These are phyloP conservation scores for Fusarium illudens DNA, from an alignment of 2,329 filamentous ascomycete species.

Conservation along the genomic window DNA sequence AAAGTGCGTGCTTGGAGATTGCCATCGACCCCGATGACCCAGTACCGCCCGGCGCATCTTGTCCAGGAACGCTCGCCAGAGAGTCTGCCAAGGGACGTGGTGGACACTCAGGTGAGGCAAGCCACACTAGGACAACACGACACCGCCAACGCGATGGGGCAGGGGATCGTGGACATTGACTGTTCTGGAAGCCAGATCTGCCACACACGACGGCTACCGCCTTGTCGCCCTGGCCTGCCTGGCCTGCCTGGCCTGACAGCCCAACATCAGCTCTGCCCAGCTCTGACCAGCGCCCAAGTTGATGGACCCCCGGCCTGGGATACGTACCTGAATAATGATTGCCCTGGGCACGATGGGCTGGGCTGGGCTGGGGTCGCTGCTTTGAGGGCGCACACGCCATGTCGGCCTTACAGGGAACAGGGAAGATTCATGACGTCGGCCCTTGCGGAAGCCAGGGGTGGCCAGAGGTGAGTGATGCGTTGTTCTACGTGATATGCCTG, in stretches of 20 bases:
- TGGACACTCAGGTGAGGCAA: conserved; percentile 41
- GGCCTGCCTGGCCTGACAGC: conserved; percentile 37
- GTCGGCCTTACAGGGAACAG: conserved; percentile 34
- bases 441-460: conserved; percentile 18
- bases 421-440: conserved; percentile 40
- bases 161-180: conserved; percentile 29
- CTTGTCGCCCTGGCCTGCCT: conserved; percentile 30
- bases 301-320: conserved; percentile 22
- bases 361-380: conserved; percentile 17
- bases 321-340: conserved; percentile 22
- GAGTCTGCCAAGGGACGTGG: conserved; percentile 29
- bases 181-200: conserved; percentile 43
- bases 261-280: conserved; percentile 32
- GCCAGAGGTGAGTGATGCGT: conserved; percentile 25
- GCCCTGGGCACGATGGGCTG: conserved; percentile 21
- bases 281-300: conserved; percentile 39
- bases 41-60: conserved; percentile 12
- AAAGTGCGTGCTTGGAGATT: conserved; percentile 36
- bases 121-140: conserved; percentile 37
- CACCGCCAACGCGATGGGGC: conserved; percentile 30
- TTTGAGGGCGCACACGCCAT: conserved; percentile 39
- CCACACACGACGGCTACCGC: conserved; percentile 28
- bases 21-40: conserved; percentile 23
- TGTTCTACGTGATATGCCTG: conserved; percentile 35
- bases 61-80: conserved; percentile 24